These are phyloP conservation scores for Guadua angustifolia DNA, from an alignment of 176 grass and related monocot species.

Conservation along the genomic window DNA sequence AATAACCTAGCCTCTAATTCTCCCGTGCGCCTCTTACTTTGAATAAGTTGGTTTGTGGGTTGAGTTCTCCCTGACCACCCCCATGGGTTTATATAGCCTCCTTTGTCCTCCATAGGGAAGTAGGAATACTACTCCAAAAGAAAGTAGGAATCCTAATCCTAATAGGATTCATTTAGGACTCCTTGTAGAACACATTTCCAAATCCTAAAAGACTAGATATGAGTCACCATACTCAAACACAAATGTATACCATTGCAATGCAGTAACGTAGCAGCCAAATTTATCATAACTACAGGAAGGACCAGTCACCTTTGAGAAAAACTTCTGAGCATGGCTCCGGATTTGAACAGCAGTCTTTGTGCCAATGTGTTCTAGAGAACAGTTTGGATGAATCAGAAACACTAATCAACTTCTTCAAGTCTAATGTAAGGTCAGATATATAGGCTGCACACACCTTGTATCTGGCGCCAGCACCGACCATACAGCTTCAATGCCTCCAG, in stretches of 20 bases:
- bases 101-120: too few relatives aligned
- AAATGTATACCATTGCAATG: not conserved
- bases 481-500: slow-evolving; percentile 80
- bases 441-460: slow-evolving; percentile 63
- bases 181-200: too few relatives aligned
- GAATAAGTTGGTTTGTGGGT: too few relatives aligned
- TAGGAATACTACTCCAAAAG: too few relatives aligned
- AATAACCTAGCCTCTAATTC: too few relatives aligned
- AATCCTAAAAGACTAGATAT: too few relatives aligned
- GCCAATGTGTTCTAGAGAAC: slow-evolving; percentile 88
- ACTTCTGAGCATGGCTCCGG: slow-evolving; percentile 97
- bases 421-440: not conserved
- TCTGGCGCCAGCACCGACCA: slow-evolving; percentile 85
- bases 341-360: slow-evolving; percentile 96
- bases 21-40: too few relatives aligned
- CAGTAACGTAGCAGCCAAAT: slow-evolving; percentile 23
- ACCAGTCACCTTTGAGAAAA: slow-evolving; percentile 89
- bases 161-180: too few relatives aligned
- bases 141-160: too few relatives aligned
- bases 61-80: too few relatives aligned
- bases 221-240: not conserved
- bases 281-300: slow-evolving; percentile 23
- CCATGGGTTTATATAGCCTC: too few relatives aligned
- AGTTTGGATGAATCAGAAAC: slow-evolving; percentile 51
- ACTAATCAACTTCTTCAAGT: not conserved